Evolutionary conservation across 108 stramenopile species (phyloP).

Genomic region (Cyclotella kingstonii): DNA sequence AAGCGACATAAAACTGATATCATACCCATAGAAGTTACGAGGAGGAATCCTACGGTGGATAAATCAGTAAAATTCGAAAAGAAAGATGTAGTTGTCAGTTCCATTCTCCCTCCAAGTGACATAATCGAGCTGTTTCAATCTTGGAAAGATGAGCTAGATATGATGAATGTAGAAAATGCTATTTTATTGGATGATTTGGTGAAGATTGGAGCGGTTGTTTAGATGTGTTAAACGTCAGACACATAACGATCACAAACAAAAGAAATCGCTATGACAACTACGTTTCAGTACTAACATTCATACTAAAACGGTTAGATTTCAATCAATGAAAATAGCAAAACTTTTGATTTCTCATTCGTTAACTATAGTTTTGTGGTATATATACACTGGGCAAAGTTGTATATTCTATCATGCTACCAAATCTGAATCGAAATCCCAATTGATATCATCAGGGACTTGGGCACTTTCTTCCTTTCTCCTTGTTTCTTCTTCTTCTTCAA

Average conservation of each 20-base stretch:
- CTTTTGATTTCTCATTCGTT: neutral
- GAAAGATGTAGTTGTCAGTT: neutral
- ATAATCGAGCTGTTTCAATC: conserved; percentile 24
- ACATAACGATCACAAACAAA: too few relatives aligned
- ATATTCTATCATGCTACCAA: conserved; percentile 53
- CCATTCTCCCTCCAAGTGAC: conserved; percentile 6
- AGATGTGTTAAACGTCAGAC: too few relatives aligned
- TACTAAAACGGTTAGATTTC: too few relatives aligned
- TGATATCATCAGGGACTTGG: conserved; percentile 32
- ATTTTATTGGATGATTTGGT: conserved; percentile 45
- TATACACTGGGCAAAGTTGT: neutral
- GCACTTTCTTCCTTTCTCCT: conserved; percentile 41
- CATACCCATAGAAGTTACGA: too few relatives aligned
- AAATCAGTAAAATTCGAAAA: conserved; percentile 1
- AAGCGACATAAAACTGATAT: too few relatives aligned
- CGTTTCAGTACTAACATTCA: too few relatives aligned
- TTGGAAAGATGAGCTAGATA: conserved; percentile 36
- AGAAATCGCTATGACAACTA: too few relatives aligned
- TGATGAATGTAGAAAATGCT: conserved; percentile 45
- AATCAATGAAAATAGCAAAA: neutral
- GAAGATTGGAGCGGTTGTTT: conserved; percentile 35
- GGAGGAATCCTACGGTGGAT: too few relatives aligned
- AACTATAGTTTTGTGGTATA: too few relatives aligned
- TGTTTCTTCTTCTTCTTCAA: conserved; percentile 36
- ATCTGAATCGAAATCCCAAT: conserved; percentile 89